These are phyloP conservation scores for Fusarium decemcellulare DNA, from an alignment of 2,329 filamentous ascomycete species.

Conservation along the genomic window DNA sequence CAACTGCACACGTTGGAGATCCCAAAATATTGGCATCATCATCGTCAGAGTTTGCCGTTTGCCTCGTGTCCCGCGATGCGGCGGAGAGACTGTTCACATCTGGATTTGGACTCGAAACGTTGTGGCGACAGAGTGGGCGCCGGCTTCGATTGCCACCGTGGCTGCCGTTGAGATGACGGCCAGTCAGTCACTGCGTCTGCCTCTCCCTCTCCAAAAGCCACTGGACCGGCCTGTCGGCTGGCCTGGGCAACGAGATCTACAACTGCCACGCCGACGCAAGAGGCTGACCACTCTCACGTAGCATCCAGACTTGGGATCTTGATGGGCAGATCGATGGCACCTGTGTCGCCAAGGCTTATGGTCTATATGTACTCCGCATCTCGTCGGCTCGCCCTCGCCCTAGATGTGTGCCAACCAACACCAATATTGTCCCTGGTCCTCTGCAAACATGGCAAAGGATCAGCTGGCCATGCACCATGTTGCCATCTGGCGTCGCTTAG, in stretches of 20 bases:
- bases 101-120: not conserved
- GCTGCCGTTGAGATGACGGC: not conserved
- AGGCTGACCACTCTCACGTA: conserved; percentile 14
- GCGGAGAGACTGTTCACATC: conserved; percentile 6
- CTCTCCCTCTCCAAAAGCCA: not conserved
- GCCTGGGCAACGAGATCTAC: not conserved
- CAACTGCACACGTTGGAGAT: not conserved
- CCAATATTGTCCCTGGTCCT: conserved; percentile 30
- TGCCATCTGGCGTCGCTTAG: conserved; percentile 15
- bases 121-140: conserved; percentile 11
- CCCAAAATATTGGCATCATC: no score
- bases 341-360: conserved; percentile 34
- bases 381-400: not conserved
- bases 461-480: conserved; percentile 20
- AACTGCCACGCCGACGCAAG: not conserved
- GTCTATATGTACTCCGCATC: conserved; percentile 19
- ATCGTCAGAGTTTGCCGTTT: not conserved
- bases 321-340: conserved; percentile 26
- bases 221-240: conserved; percentile 2
- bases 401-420: conserved; percentile 16
- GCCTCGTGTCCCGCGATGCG: conserved; percentile 15
- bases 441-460: conserved; percentile 18
- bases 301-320: conserved; percentile 9
- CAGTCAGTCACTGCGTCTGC: not conserved
- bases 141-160: not conserved